Conservation (phyloP, 192 early-diverging fungal genomes). For the Backusella tarrabulga region DNA sequence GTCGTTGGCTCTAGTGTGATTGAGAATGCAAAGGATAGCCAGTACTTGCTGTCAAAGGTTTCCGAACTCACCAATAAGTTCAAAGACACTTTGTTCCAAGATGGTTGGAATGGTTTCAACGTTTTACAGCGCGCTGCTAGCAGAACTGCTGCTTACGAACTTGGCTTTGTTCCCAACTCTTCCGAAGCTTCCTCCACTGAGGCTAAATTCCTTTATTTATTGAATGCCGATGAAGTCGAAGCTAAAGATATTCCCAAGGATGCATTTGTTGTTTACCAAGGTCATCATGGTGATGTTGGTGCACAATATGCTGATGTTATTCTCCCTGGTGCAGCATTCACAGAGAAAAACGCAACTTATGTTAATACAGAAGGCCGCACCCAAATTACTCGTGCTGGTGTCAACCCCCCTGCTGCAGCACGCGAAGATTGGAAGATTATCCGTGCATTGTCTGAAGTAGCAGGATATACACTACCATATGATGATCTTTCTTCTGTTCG, state of each 20-base stretch:
- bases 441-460: constrained; percentile 89
- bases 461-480: constrained; percentile 86
- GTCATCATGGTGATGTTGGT: constrained; percentile 97
- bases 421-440: constrained; percentile 99
- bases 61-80: constrained; percentile 69
- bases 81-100: constrained; percentile 65
- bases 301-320: constrained; percentile 94
- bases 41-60: constrained; percentile 69
- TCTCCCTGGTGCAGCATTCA: constrained; percentile 92
- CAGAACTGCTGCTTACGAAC: constrained; percentile 84
- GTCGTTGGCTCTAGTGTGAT: constrained; percentile 80
- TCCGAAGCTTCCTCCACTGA: constrained; percentile 35
- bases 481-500: constrained; percentile 82
- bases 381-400: constrained; percentile 89
- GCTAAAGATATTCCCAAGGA: constrained; percentile 76
- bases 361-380: constrained; percentile 97
- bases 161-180: constrained; percentile 75
- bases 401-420: constrained; percentile 80
- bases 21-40: constrained; percentile 67
- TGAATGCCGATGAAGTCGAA: constrained; percentile 86
- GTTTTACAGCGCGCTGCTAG: constrained; percentile 89
- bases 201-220: constrained; percentile 82
- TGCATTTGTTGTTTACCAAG: constrained; percentile 99
- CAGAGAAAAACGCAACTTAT: constrained; percentile 93
- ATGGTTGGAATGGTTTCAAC: constrained; percentile 85